Evolutionary conservation across 179 eudicot species (phyloP).

Genomic region (Patellifolia procumbens): DNA sequence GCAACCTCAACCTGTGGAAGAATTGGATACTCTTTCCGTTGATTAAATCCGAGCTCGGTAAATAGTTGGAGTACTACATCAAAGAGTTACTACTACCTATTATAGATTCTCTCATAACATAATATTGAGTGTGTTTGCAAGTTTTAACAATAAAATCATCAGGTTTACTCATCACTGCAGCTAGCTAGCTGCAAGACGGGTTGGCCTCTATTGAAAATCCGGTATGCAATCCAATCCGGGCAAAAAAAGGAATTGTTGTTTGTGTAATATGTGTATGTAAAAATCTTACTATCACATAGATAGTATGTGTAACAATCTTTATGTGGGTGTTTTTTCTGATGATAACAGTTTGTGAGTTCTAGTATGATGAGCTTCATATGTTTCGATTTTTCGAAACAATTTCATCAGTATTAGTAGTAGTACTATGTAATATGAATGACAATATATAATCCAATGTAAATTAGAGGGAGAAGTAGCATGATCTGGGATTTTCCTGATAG

Average conservation of each 20-base stretch:
- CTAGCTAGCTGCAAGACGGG: not conserved
- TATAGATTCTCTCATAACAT: not conserved
- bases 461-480: constrained; percentile 13
- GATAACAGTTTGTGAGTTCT: constrained; percentile 2
- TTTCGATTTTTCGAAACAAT: not conserved
- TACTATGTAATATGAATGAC: not conserved
- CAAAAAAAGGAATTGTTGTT: not conserved
- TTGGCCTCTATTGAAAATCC: constrained; percentile 11
- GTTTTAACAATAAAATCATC: not conserved
- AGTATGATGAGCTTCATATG: not conserved
- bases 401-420: not conserved
- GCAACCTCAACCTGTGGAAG: not conserved
- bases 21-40: not conserved
- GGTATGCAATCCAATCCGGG: constrained; percentile 15
- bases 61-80: not conserved
- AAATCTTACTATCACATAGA: constrained; percentile 20
- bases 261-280: constrained; percentile 3
- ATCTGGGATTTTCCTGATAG: constrained; percentile 11
- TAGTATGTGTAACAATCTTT: not conserved
- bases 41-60: not conserved
- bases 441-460: constrained; percentile 1
- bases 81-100: not conserved
- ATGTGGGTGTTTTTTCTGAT: not conserved
- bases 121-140: not conserved
- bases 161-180: not conserved